These are phyloP conservation scores for Hymenoscyphus infarciens DNA, from an alignment of 2,329 filamentous ascomycete genomes.

Conservation along the genomic window DNA sequence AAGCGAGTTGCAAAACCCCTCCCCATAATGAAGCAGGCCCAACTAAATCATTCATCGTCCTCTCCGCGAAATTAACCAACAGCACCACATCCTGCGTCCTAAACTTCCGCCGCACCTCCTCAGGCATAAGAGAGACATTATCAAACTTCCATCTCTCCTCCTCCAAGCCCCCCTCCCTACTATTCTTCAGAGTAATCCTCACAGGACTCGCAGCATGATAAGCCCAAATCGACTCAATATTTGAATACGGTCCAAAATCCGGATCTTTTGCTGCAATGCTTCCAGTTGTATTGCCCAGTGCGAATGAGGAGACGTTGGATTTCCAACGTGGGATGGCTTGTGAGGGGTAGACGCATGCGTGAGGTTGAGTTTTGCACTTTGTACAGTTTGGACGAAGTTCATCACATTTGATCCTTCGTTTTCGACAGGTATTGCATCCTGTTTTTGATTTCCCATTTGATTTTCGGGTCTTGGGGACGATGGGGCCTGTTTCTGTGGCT, in stretches of 20 bases:
- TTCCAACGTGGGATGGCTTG: constrained; percentile 8
- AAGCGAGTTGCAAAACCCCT: constrained; percentile 21
- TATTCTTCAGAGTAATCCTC: background rate
- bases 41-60: constrained; percentile 13
- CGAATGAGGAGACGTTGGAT: constrained; percentile 4
- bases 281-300: background rate
- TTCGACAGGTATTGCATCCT: constrained; percentile 19
- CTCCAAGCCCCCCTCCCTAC: background rate
- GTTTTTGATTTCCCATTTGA: constrained; percentile 18
- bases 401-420: constrained; percentile 18
- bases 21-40: constrained; percentile 16
- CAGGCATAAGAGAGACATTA: constrained; percentile 4
- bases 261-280: background rate
- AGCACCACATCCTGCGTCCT: constrained; percentile 15
- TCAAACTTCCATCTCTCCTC: too few relatives aligned
- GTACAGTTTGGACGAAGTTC: constrained; percentile 6
- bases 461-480: constrained; percentile 4
- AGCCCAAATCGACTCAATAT: background rate
- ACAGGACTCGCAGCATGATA: background rate
- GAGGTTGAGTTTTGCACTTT: constrained; percentile 6
- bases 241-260: background rate
- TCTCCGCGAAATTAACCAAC: constrained; percentile 14
- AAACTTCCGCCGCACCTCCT: constrained; percentile 12
- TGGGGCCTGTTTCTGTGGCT: too few relatives aligned
- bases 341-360: constrained; percentile 7